Evolutionary conservation across 495 filamentous ascomycete species (phyloP), one percentile per base, ranked within the genome.

Genomic region (Podospora appendiculata): DNA sequence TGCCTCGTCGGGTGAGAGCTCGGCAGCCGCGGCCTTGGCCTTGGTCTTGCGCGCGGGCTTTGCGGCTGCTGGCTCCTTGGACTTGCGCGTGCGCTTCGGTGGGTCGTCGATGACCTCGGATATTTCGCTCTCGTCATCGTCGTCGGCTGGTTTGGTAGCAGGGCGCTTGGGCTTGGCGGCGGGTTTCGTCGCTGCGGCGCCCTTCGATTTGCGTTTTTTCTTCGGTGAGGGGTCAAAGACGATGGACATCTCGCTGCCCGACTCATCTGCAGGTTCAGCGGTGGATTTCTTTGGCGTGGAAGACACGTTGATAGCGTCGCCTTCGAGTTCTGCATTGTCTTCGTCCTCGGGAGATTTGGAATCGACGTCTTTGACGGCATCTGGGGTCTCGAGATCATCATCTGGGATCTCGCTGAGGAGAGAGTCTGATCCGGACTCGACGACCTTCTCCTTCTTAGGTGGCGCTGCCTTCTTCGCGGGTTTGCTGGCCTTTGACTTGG

Each of bases 171-270:
- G 34, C 32, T 67, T 55, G 14, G 18, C 45, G 53, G 69, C 77
- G 41, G 70, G 68, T 51, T 77, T 63, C 0, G 47, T 45, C 17
- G 38, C 36, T 44, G 49, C 25, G 5, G 49, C 49, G 55, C 72
- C 19, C 17, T 45, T 45, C 4, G 42, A 45, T 16, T 25, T 61
- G 17, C 40, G 44, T 54, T 73, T 79, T 32, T 69, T 68, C 51
- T 79, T 69, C 0, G 84, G 85, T 12, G 80, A 77, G 43, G 89
- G 84, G 58, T 91, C 89, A 18, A 88, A 53, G 17, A 95, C 73
- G 3, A 81, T 76, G 8, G 90, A 95, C 74, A 92, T 74, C 47
- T 92, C 89, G 61, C 88, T 92, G 41, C 86, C 84, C 1, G 86
- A 89, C 32, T 76, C 79, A 25, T 81, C 74, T 8, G n/a, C 25